These are phyloP conservation scores for Oldenlandia corymbosa DNA, from an alignment of 257 asterid genomes.

Conservation along the genomic window DNA sequence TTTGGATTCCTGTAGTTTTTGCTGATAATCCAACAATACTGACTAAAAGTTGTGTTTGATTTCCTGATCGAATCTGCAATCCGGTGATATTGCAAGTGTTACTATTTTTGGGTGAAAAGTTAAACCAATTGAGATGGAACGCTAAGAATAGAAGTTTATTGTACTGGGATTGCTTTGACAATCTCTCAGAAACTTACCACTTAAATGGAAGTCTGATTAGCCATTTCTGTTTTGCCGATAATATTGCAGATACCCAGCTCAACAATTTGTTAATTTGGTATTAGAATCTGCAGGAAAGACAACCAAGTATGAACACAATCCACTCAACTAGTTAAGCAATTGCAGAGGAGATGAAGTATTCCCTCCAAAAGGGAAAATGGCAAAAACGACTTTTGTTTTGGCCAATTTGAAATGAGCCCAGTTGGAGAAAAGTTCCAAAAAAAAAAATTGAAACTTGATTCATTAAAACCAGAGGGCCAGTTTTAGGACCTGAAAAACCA, in stretches of 20 bases:
- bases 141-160: background rate
- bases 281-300: background rate
- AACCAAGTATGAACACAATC: background rate
- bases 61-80: slow-evolving; percentile 9
- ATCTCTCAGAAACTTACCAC: background rate
- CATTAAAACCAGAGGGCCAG: background rate
- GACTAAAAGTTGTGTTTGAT: background rate
- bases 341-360: background rate
- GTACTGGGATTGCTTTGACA: background rate
- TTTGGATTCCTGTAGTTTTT: background rate
- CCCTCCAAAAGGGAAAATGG: background rate
- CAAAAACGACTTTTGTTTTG: background rate
- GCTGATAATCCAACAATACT: background rate
- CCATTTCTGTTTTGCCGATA: background rate
- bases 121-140: background rate
- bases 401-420: slow-evolving; percentile 5
- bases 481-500: background rate
- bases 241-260: background rate
- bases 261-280: background rate
- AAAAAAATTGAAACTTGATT: background rate
- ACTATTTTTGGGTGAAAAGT: background rate
- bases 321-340: no score
- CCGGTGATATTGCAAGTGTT: background rate
- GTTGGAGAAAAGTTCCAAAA: slow-evolving; percentile 6
- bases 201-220: background rate